phyloP scores from a whole-genome alignment of 495 filamentous ascomycete species.

The Astrocystis sublimbata region DNA sequence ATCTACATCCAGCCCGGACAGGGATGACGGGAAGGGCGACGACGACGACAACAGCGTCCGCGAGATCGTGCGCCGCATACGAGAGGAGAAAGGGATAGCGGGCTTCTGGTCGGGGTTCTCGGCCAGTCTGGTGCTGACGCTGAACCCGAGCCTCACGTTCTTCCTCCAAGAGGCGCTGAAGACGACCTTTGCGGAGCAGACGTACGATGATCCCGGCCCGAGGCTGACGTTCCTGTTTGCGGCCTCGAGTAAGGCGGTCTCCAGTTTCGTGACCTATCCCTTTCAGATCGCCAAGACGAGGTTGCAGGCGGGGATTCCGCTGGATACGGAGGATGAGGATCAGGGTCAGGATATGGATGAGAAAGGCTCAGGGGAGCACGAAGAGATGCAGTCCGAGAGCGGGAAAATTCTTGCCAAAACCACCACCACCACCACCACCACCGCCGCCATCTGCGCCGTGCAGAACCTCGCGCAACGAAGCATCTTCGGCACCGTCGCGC shows the following conservation, averaged over 20 bases:
- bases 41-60: slow-evolving; percentile 21
- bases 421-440: too few relatives aligned
- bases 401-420: too few relatives aligned
- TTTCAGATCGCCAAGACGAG: slow-evolving; percentile 80
- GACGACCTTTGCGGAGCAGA: slow-evolving; percentile 50
- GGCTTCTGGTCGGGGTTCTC: slow-evolving; percentile 94
- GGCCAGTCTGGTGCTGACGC: slow-evolving; percentile 73
- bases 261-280: slow-evolving; percentile 81
- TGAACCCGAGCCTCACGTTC: slow-evolving; percentile 88
- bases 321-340: slow-evolving; percentile 42
- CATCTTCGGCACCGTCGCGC: slow-evolving; percentile 62
- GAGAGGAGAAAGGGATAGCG: slow-evolving; percentile 65
- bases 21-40: too few relatives aligned
- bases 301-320: slow-evolving; percentile 51
- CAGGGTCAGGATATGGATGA: too few relatives aligned
- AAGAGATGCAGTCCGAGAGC: too few relatives aligned
- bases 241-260: slow-evolving; percentile 76
- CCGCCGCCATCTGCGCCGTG: slow-evolving; percentile 21
- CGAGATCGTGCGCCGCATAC: slow-evolving; percentile 65
- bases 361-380: too few relatives aligned
- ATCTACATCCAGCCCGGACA: too few relatives aligned
- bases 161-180: slow-evolving; percentile 73
- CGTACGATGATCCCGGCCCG: slow-evolving; percentile 54
- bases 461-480: slow-evolving; percentile 41
- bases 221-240: slow-evolving; percentile 64